phyloP scores from a whole-genome alignment of 805 yeast species.

The Diddensiella caesifluorescens region DNA sequence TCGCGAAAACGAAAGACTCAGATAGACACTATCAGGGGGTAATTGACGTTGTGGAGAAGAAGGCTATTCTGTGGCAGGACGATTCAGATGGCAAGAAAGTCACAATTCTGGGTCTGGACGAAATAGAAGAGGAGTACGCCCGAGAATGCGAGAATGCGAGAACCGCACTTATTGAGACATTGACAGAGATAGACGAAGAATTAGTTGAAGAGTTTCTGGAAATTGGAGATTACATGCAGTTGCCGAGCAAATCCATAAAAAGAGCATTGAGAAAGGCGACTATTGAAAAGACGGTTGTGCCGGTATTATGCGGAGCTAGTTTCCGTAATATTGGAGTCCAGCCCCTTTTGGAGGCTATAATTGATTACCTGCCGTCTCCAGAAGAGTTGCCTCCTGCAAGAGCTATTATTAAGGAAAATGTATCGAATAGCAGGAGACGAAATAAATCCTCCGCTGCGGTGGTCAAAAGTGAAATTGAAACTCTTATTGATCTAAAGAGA shows the following conservation, averaged over 20 bases:
- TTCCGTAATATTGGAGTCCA: conserved; percentile 92
- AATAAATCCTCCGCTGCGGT: too few relatives aligned
- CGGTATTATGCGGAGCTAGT: conserved; percentile 90
- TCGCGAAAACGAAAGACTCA: conserved; percentile 39
- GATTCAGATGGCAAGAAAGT: conserved; percentile 47
- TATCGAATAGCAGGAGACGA: conserved; percentile 10
- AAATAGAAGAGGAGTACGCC: conserved; percentile 28
- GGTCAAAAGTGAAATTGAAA: conserved; percentile 7
- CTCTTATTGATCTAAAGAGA: conserved; percentile 10
- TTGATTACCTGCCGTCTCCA: conserved; percentile 78
- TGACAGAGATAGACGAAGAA: conserved; percentile 76
- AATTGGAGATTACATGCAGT: conserved; percentile 55
- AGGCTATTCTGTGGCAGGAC: conserved; percentile 43
- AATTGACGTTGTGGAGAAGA: conserved; percentile 65
- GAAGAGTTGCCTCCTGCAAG: conserved; percentile 56
- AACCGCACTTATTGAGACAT: conserved; percentile 73
- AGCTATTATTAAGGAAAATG: conserved; percentile 27
- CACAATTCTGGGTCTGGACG: conserved; percentile 39
- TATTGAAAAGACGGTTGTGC: conserved; percentile 51
- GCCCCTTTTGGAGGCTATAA: conserved; percentile 81
- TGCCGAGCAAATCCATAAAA: conserved; percentile 51
- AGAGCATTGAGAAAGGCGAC: conserved; percentile 63
- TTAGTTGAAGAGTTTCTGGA: conserved; percentile 76
- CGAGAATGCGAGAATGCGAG: conserved; percentile 51
- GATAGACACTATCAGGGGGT: conserved; percentile 56